Base-by-base conservation (phyloP, 805 yeast genomes). In the Candida pseudoglaebosa region DNA sequence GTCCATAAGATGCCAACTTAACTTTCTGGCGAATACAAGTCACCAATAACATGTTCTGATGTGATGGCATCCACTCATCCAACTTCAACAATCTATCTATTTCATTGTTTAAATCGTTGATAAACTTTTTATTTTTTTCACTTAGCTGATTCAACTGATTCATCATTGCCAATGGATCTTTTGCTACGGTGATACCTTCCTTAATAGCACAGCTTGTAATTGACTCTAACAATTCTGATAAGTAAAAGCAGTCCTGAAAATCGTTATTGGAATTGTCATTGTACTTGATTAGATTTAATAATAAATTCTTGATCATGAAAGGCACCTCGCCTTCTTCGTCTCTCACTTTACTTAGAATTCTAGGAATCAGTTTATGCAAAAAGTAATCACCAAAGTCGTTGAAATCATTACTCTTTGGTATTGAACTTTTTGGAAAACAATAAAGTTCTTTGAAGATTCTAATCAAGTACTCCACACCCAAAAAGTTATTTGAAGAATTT, bases 61-160 rank as follows among this genome's bases (percentile, higher is more conserved):
- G 78, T 0, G 95, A 82, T 1, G 96, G 91, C 5, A 83, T 70
- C 95, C 95, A 88, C 31, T 76, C 80, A 52, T 91, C 98, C 62
- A 93, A 71, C 44, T 89, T 79, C 47, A 80, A 78, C 43, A 80
- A 73, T 42, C 97, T 72, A 39, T 81, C 78, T 33, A 93, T 67
- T 53, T 90, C 97, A 5, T 73, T 70, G 5, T 81, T 37, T 3
- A 61, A 71, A n/a, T 46, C 52, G 8, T 44, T 45, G 7, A 53
- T 43, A 32, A 65, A 62, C 28, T 47, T 45, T 6, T 42, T 36
- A 18, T 34, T 43, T 12, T 33, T 24, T 9, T n/a, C 28, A 5
- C 19, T 13, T 4, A 43, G 28, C 9, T 34, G 39, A 38, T 42
- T 43, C 6, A 24, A 32, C 19, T 36, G 38, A 34, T 33, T 33